phyloP scores from a whole-genome alignment of 2,329 filamentous ascomycete genomes.

The Tolypocladium paradoxum region DNA sequence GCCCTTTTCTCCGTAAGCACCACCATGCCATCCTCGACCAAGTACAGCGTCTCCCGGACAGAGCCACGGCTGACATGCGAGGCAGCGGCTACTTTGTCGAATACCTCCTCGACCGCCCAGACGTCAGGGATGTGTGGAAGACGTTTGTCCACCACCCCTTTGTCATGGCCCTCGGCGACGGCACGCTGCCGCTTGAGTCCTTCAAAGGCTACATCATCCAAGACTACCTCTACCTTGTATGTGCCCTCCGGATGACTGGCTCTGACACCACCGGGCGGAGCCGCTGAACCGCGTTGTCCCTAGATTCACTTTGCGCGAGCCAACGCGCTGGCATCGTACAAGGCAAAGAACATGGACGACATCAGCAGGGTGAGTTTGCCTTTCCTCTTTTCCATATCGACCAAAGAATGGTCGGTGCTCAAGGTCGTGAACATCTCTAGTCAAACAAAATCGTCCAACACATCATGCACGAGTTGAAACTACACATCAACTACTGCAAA shows the following conservation, averaged over 20 bases:
- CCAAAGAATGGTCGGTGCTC: neutral
- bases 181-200: constrained; percentile 59
- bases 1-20: constrained; percentile 54
- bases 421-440: constrained; percentile 10
- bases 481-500: constrained; percentile 76
- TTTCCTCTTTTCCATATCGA: neutral
- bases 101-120: constrained; percentile 65
- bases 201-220: constrained; percentile 89
- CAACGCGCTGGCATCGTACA: constrained; percentile 77
- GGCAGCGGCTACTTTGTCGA: constrained; percentile 67
- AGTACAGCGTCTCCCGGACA: neutral
- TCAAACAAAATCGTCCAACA: constrained; percentile 55
- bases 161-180: constrained; percentile 64
- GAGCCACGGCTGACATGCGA: neutral
- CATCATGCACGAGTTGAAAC: constrained; percentile 66
- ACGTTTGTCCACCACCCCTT: constrained; percentile 74
- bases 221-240: constrained; percentile 80
- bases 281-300: neutral
- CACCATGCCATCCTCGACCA: neutral
- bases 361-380: constrained; percentile 53
- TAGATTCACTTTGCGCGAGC: constrained; percentile 81
- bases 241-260: constrained; percentile 9
- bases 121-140: constrained; percentile 66
- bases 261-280: neutral
- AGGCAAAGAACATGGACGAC: constrained; percentile 61